Conservation (phyloP, 257 asterid species). For the Leonotis leonurus region DNA sequence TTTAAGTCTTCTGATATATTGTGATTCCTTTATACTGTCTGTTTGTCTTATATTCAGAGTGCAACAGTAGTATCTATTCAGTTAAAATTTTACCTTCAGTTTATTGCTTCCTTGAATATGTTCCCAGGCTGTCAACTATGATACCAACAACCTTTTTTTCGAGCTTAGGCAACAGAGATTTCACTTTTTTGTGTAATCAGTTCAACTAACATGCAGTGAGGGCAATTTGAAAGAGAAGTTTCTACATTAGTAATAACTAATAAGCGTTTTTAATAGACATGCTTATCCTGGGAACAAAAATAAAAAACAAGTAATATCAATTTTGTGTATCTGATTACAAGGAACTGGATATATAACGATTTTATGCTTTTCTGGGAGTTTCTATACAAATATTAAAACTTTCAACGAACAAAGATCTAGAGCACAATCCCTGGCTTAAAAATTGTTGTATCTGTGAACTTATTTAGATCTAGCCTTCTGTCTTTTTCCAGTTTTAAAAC, state of each 20-base stretch:
- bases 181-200: background rate
- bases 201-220: background rate
- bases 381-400: background rate
- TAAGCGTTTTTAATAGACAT: background rate
- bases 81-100: background rate
- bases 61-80: background rate
- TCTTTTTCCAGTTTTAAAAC: background rate
- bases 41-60: background rate
- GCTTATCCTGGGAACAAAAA: background rate
- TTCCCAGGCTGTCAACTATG: background rate
- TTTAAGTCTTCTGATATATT: background rate
- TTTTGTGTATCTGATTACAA: background rate
- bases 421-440: background rate
- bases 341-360: background rate
- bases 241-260: background rate
- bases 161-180: background rate
- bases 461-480: conserved; percentile 2
- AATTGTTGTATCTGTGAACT: background rate
- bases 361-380: background rate
- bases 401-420: background rate
- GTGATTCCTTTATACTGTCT: background rate
- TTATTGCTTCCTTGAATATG: background rate
- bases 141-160: background rate
- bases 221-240: background rate
- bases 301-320: background rate